phyloP scores from a whole-genome alignment of 163 green algal genomes.

The Picocystis sp. region DNA sequence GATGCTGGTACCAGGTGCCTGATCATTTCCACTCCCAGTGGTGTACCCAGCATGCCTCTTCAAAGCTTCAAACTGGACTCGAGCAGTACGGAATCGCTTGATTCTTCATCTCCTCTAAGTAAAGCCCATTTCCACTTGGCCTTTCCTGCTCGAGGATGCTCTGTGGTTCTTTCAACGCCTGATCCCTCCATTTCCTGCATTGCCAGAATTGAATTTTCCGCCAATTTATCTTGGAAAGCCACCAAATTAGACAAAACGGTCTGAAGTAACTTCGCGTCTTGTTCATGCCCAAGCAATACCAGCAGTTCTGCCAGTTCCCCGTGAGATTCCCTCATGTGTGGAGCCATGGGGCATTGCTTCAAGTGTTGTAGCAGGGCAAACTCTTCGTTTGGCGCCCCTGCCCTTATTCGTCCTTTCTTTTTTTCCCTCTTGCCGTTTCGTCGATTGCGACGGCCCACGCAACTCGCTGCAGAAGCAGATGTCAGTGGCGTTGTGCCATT shows the following conservation, averaged over 20 bases:
- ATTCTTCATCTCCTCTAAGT: too few relatives aligned
- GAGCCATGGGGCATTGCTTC: conserved; percentile 14
- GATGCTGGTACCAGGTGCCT: too few relatives aligned
- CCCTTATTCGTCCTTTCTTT: conserved; percentile 23
- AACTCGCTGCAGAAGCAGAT: conserved; percentile 6
- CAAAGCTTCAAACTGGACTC: too few relatives aligned
- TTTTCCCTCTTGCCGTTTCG: conserved; percentile 5
- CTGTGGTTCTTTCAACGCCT: conserved; percentile 31
- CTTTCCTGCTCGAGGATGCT: conserved; percentile 17
- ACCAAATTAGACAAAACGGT: conserved; percentile 17
- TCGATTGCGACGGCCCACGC: too few relatives aligned
- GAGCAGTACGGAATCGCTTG: too few relatives aligned
- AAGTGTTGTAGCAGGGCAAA: conserved; percentile 31
- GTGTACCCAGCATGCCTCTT: too few relatives aligned
- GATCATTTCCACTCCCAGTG: too few relatives aligned
- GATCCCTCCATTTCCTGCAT: background rate
- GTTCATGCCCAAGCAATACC: conserved; percentile 30
- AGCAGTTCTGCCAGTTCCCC: conserved; percentile 37
- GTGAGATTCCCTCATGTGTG: conserved; percentile 5
- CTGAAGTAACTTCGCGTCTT: conserved; percentile 27
- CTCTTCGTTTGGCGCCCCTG: conserved; percentile 43
- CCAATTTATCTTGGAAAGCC: conserved; percentile 12
- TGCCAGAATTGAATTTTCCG: conserved; percentile 15
- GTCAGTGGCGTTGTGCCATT: too few relatives aligned
- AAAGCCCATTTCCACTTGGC: too few relatives aligned